Base-by-base conservation (phyloP, 2,329 filamentous ascomycete species). In the Trichoderma koningiopsis region DNA sequence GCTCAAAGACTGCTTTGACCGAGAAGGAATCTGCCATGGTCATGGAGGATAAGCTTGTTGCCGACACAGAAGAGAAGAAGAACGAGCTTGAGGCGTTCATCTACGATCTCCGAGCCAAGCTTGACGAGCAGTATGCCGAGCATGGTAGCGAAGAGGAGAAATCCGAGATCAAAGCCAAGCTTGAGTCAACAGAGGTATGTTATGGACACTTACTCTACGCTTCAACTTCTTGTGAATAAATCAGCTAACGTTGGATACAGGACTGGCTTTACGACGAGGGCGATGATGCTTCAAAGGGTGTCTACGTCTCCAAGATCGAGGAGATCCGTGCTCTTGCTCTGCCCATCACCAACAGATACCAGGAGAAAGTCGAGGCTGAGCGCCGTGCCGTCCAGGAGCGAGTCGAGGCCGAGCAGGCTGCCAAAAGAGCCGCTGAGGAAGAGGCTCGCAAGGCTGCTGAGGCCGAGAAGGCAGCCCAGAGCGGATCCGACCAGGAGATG, bases 61-160 rank as follows among this genome's bases (percentile, higher is more conserved):
- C 92, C 75, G 96, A 98, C 81, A 99, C 96, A 47, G 96, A 98
- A 80, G 94, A 98, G 86, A 97, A 97, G 89, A 99, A 98, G 93
- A 99, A 99, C 85, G 95, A 98, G 84, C 92, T 99, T 66, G 96
- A 99, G 87, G 90, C 93, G 29, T 97, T 91, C 83, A 97, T 98
- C 83, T 99, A 99, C 83, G 94, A 98, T 77, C 88, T 97, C 79
- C 92, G 95, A 76, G 93, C 93, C 83, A 97, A 97, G 89, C 88
- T 98, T 64, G 93, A 97, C 74, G 94, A 96, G 76, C 88, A 93
- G 75, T 97, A 96, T 80, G 85, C 93, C 73, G 92, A 97, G 61
- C 94, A 97, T 73, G 91, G 92, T 72, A 96, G 85, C 76, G 94
- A 97, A 5, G 93, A 96, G 59, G 95, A 98, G 88, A 97, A 97